Conservation (phyloP, 2,329 filamentous ascomycete species). For the Aspergillus pseudoviridinutans region DNA sequence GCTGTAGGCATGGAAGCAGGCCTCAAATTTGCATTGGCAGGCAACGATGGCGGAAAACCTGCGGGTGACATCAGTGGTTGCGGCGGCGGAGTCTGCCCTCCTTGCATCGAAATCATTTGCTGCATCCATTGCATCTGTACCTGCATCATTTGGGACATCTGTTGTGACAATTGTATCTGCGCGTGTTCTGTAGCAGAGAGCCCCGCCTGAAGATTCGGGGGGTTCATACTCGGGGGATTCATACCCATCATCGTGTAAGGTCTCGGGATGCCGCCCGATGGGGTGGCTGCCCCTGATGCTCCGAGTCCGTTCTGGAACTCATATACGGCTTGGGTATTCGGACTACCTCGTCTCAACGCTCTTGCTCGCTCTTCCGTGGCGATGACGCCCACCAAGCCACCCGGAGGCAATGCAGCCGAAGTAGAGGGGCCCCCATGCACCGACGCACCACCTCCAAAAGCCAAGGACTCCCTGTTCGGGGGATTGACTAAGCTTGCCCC, state of each 20-base stretch:
- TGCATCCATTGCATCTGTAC: slow-evolving; percentile 96
- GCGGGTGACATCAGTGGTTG: slow-evolving; percentile 29
- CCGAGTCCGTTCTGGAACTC: slow-evolving; percentile 29
- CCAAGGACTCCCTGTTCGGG: slow-evolving; percentile 68
- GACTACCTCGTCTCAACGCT: slow-evolving; percentile 73
- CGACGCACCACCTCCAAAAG: slow-evolving; percentile 59
- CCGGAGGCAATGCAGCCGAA: slow-evolving; percentile 55
- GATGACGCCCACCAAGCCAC: slow-evolving; percentile 83
- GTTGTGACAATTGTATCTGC: slow-evolving; percentile 74
- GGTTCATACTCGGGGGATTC: slow-evolving; percentile 21
- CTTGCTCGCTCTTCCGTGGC: slow-evolving; percentile 76
- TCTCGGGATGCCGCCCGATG: slow-evolving; percentile 30
- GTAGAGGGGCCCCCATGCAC: slow-evolving; percentile 36
- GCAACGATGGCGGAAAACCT: slow-evolving; percentile 23
- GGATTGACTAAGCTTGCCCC: slow-evolving; percentile 72
- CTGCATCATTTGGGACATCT: slow-evolving; percentile 85
- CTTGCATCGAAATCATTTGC: slow-evolving; percentile 61
- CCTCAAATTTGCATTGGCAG: slow-evolving; percentile 30
- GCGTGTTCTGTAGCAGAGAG: slow-evolving; percentile 64
- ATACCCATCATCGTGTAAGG: slow-evolving; percentile 36
- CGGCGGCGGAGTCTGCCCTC: slow-evolving; percentile 27
- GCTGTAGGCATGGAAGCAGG: slow-evolving; percentile 48
- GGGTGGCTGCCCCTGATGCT: slow-evolving; percentile 18
- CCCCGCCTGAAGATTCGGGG: slow-evolving; percentile 22
- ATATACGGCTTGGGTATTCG: slow-evolving; percentile 57